Evolutionary conservation across 140 eudicot species (phyloP).

Genomic region (Ambrosia hybrid): DNA sequence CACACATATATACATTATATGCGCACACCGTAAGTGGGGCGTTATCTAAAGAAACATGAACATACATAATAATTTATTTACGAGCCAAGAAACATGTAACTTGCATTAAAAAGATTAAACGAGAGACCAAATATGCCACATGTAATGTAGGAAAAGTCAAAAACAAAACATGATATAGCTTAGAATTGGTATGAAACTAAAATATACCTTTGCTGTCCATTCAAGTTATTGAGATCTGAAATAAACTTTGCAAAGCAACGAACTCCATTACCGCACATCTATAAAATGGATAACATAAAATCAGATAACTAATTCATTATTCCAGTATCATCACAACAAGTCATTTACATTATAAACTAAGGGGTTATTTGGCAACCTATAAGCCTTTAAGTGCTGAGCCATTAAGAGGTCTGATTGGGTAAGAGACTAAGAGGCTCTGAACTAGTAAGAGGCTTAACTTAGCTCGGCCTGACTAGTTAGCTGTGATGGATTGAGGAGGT

Average conservation of each 20-base stretch:
- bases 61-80: not conserved
- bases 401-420: too few species aligned
- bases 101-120: not conserved
- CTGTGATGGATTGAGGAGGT: too few species aligned
- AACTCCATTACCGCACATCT: conserved; percentile 99
- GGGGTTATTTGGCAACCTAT: too few species aligned
- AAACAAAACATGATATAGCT: not conserved
- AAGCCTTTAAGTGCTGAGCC: too few species aligned
- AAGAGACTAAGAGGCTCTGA: too few species aligned
- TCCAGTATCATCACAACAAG: not conserved
- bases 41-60: not conserved
- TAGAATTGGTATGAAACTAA: conserved; percentile 1
- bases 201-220: conserved; percentile 4
- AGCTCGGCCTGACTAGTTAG: too few species aligned
- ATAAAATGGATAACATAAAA: conserved; percentile 11
- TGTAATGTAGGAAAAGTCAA: not conserved
- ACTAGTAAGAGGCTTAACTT: too few species aligned
- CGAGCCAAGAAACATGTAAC: not conserved
- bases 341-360: too few species aligned
- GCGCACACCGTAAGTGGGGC: too few species aligned
- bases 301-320: not conserved
- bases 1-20: too few species aligned
- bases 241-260: conserved; percentile 95
- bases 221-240: conserved; percentile 58
- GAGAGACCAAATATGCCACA: not conserved